A percentile compares a stretch with the other conserved stretches of the same genome.
Conservation (phyloP, 2,329 filamentous ascomycete species). For the Cladosporium sp. region DNA sequence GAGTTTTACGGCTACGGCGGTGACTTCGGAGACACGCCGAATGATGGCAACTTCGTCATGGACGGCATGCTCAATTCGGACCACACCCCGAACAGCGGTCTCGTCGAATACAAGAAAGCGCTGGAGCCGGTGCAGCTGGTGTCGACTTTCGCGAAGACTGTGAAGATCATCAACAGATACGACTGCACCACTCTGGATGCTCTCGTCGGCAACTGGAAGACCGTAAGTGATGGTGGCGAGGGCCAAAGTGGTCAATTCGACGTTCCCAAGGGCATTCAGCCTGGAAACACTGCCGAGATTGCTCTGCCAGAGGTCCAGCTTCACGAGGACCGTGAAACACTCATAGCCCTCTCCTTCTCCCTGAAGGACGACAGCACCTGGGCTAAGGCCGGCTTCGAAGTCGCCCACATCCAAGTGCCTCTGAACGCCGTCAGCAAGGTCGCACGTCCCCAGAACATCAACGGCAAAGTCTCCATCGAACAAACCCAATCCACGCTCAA, state of each 20-base stretch:
- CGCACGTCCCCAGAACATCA: constrained; percentile 1
- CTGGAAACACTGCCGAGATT: constrained; percentile 19
- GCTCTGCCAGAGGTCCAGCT: constrained; percentile 13
- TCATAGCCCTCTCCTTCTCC: constrained; percentile 28
- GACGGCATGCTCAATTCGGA: constrained; percentile 41
- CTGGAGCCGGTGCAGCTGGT: constrained; percentile 38
- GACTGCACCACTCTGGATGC: constrained; percentile 36
- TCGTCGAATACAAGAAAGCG: constrained; percentile 42
- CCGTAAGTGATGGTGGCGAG: constrained; percentile 17
- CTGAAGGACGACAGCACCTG: constrained; percentile 31
- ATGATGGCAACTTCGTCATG: constrained; percentile 43
- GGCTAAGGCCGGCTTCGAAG: constrained; percentile 32
- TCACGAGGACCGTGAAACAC: constrained; percentile 13
- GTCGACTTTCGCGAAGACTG: constrained; percentile 29
- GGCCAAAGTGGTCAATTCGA: constrained; percentile 13
- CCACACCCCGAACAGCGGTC: constrained; percentile 37
- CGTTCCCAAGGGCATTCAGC: constrained; percentile 14
- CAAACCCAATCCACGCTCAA: not conserved
- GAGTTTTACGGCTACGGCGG: constrained; percentile 42
- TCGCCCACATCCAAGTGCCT: constrained; percentile 33
- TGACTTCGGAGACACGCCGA: constrained; percentile 39
- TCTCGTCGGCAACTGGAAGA: constrained; percentile 23
- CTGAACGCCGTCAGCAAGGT: constrained; percentile 11
- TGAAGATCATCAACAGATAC: constrained; percentile 24
- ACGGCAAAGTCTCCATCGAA: not conserved